Base-by-base conservation (phyloP, 2,329 filamentous ascomycete genomes). In the Sporothrix dimorphospora region DNA sequence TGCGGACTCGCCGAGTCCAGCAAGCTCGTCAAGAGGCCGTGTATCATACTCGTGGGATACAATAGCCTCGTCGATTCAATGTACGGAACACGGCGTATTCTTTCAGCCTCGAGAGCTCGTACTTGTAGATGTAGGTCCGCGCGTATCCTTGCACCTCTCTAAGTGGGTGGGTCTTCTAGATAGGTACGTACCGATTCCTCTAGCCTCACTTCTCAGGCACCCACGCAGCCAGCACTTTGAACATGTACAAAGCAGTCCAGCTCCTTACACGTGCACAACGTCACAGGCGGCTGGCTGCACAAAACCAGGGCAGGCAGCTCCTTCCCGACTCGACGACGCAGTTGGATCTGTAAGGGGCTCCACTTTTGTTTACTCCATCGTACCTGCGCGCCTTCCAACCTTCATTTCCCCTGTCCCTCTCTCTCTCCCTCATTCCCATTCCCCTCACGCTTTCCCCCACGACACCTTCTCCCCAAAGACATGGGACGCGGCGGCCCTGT, bases 271-370 rank as follows among this genome's bases (percentile, higher is more conserved):
- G 63, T 67, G 47, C 65, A 49, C 12, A 53, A 68, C 65, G 65
- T 68, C 65, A 68, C 65, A 49, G 65, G 45, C 45, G 59, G 1
- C 27, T 14, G 63, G 42, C 63, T 67, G 24, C 63, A 51, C 27
- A 49, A 51, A 51, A 34, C 63, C 63, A 38, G 42, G 63, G 24
- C 42, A 21, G n/a, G n/a, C 4, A n/a, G 45, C 47, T 21, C 30
- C 65, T 68, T 30, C 47, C 63, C 42, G 21, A 47, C 63, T 53
- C 65, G 19, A 49, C 57, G 57, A 57, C 71, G 59, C 66, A 71
- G 67, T 72, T 78, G 78, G 77, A 74, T 30, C 21, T 45, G 38
- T 57, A 55, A 42, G 30, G 47, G 47, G 45, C 47, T 55, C 67
- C 67, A 49, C 42, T 51, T 67, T 67, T 67, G 63, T 67, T 67